Evolutionary conservation across 768 basidiomycete genomes (phyloP).

Genomic region (Pisolithus tinctorius): DNA sequence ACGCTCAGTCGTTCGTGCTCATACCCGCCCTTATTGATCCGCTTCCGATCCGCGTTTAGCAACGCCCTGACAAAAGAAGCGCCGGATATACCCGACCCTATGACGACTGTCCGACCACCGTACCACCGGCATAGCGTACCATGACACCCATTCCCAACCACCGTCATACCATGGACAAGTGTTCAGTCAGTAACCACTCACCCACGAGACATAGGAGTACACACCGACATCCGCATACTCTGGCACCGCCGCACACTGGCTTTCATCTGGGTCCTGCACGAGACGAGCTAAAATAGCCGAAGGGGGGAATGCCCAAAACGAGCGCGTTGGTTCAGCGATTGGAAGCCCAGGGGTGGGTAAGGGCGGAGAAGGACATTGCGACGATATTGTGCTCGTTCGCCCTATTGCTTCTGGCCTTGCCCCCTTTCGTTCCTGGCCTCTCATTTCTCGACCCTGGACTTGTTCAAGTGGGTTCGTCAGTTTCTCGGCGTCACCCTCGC

Average conservation of each 20-base stretch:
- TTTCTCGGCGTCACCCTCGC: too few relatives aligned
- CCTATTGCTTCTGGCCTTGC: too few relatives aligned
- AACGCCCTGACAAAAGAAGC: slow-evolving; percentile 36
- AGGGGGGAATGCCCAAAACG: slow-evolving; percentile 61
- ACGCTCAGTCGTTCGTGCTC: slow-evolving; percentile 23
- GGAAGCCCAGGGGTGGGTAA: slow-evolving; percentile 39
- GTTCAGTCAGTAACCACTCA: too few relatives aligned
- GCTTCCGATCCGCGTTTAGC: slow-evolving; percentile 23
- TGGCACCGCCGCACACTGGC: slow-evolving; percentile 21
- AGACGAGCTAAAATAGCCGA: slow-evolving; percentile 35
- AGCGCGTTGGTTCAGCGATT: slow-evolving; percentile 40
- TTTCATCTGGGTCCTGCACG: slow-evolving; percentile 7
- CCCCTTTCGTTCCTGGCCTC: too few relatives aligned
- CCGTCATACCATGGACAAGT: too few relatives aligned
- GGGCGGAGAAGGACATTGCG: too few relatives aligned
- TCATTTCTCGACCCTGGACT: too few relatives aligned
- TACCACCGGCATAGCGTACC: background rate
- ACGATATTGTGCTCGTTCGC: too few relatives aligned
- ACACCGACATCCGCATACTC: slow-evolving; percentile 50
- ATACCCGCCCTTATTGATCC: slow-evolving; percentile 6
- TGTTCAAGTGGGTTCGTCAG: too few relatives aligned
- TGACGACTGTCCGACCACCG: slow-evolving; percentile 29
- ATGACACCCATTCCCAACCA: too few relatives aligned
- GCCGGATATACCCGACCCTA: slow-evolving; percentile 51
- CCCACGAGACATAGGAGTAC: background rate